A percentile compares a stretch with the other conserved stretches of the same genome.
Conservation (phyloP, 179 eudicot genomes). For the Beta corolliflora region DNA sequence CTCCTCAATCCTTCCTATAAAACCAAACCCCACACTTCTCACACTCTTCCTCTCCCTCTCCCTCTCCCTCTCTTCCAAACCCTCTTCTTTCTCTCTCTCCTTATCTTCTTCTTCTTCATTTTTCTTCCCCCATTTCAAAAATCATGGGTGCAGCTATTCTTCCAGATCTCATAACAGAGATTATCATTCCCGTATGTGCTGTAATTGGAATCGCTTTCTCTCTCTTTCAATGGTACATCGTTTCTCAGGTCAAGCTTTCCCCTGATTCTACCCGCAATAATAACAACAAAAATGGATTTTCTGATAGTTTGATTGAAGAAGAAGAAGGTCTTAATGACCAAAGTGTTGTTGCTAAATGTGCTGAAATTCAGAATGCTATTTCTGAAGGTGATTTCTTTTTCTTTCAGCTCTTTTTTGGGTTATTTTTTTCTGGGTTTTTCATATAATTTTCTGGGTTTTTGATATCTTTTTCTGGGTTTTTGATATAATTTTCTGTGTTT, state of each 20-base stretch:
- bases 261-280: constrained; percentile 17
- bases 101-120: neutral
- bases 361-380: constrained; percentile 79
- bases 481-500: neutral
- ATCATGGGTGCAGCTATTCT: constrained; percentile 41
- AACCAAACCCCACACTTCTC: neutral
- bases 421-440: constrained; percentile 8
- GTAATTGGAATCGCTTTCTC: constrained; percentile 69
- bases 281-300: constrained; percentile 40
- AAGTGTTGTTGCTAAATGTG: constrained; percentile 62
- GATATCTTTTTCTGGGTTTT: too few relatives aligned
- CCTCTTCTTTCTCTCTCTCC: neutral
- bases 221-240: constrained; percentile 64
- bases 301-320: constrained; percentile 68
- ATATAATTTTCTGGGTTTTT: neutral
- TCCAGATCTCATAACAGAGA: constrained; percentile 71
- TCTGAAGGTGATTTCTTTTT: constrained; percentile 55
- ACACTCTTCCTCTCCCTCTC: neutral
- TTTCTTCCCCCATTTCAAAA: neutral
- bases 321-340: constrained; percentile 71
- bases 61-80: neutral
- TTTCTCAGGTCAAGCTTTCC: constrained; percentile 58
- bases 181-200: constrained; percentile 63
- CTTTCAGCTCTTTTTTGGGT: neutral
- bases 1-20: constrained; percentile 12